Conservation (phyloP, 768 basidiomycete genomes). For the Trametes punicea region DNA sequence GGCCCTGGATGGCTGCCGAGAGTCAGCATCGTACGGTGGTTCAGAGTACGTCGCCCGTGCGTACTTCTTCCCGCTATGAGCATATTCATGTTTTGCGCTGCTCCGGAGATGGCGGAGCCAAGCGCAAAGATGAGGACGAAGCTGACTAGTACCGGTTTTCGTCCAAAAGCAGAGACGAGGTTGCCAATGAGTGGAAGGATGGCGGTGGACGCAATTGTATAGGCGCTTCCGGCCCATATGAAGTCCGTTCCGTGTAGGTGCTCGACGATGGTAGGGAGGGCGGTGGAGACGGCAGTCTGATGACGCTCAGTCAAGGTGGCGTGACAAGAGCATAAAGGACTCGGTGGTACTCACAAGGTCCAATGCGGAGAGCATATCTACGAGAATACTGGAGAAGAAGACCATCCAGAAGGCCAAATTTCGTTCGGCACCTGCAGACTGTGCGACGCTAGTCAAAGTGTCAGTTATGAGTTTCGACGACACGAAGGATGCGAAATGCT, state of each 20-base stretch:
- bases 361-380: constrained; percentile 4
- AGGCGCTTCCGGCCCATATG: constrained; percentile 29
- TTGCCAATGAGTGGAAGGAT: constrained; percentile 34
- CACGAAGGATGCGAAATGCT: too few relatives aligned
- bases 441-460: too few relatives aligned
- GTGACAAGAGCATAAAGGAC: too few relatives aligned
- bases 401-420: constrained; percentile 13
- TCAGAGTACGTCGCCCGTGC: neutral
- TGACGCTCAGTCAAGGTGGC: too few relatives aligned
- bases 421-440: too few relatives aligned
- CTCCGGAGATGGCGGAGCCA: constrained; percentile 38
- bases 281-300: constrained; percentile 24
- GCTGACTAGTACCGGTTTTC: constrained; percentile 25
- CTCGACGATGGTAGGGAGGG: constrained; percentile 16
- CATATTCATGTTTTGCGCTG: constrained; percentile 38
- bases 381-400: neutral
- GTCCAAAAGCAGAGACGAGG: constrained; percentile 16
- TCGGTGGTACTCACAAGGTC: constrained; percentile 11
- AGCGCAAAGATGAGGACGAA: constrained; percentile 34
- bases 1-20: constrained; percentile 22
- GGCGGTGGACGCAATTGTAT: constrained; percentile 34
- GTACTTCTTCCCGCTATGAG: constrained; percentile 36
- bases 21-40: neutral
- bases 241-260: constrained; percentile 22
- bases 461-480: too few relatives aligned